Conservation (phyloP, 306 rosid genomes). For the Dryas drummondii region DNA sequence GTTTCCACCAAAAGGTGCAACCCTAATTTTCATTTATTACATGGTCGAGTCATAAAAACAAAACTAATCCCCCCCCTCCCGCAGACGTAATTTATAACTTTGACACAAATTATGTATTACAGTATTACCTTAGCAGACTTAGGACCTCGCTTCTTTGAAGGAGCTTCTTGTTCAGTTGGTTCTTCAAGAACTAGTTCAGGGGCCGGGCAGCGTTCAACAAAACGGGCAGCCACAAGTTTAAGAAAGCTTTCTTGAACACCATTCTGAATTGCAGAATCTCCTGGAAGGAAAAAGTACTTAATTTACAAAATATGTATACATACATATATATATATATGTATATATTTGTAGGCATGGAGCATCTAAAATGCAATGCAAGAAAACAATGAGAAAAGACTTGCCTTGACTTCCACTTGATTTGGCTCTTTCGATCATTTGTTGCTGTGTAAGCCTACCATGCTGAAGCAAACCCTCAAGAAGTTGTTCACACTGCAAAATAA, state of each 20-base stretch:
- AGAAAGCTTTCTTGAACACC: conserved; percentile 48
- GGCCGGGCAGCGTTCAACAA: conserved; percentile 79
- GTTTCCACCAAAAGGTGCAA: conserved; percentile 12
- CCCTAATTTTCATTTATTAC: neutral
- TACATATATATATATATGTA: too few species aligned
- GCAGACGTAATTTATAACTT: neutral
- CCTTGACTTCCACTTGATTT: conserved; percentile 54
- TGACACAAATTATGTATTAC: conserved; percentile 21
- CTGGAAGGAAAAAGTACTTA: conserved; percentile 34
- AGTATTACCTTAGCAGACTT: conserved; percentile 66
- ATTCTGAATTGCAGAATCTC: conserved; percentile 42
- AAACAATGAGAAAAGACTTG: conserved; percentile 22
- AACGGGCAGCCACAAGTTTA: conserved; percentile 58
- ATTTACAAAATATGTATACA: neutral
- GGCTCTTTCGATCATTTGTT: conserved; percentile 71
- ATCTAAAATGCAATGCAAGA: neutral
- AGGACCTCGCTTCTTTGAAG: conserved; percentile 58
- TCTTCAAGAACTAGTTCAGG: conserved; percentile 58
- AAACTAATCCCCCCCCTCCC: neutral
- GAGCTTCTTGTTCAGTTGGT: conserved; percentile 35
- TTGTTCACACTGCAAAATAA: conserved; percentile 53
- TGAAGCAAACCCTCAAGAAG: conserved; percentile 80
- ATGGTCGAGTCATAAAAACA: neutral
- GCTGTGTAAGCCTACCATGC: conserved; percentile 73
- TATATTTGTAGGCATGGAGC: neutral